Base-by-base conservation (phyloP, 2,329 filamentous ascomycete genomes). In the Sclerotinia sclerotiorum region DNA sequence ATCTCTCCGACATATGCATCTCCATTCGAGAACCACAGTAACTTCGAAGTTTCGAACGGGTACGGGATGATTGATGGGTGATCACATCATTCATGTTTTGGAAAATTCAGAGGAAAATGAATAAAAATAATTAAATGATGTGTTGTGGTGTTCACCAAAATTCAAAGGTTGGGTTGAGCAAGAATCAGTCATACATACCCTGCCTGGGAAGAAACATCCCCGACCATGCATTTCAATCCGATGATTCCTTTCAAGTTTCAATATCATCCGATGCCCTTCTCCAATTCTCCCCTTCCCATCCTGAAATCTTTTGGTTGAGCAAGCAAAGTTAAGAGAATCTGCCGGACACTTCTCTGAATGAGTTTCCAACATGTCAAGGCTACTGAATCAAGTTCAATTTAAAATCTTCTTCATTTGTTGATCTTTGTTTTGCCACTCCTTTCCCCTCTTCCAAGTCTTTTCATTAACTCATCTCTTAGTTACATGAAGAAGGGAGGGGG, bases 171-270 rank as follows among this genome's bases (percentile, higher is more conserved):
- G 35, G 60, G 21, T 62, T 63, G 60, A 63, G 46, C 46, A 46
- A 63, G 60, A 51, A 51, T 51, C 60, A 51, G 60, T 63, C 60
- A 63, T 51, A 63, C 60, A n/a, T n/a, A n/a, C n/a, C n/a, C n/a
- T n/a, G n/a, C 46, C 32, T 42, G 32, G 60, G 60, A 63, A 63
- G 29, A 39, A 63, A 63, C 46, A 51, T 39, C 46, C 29, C 60
- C 60, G 60, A 63, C 51, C 46, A 63, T 63, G 46, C 60, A 63
- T 63, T 39, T 39, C 60, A 63, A 63, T 63, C 60, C 60, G 46
- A 63, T 63, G 46, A 51, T 51, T 39, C 46, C 46, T 63, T 51
- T 63, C 46, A 63, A 39, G 17, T 51, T 63, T 51, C 60, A 62
- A 51, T 51, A 51, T 62, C 60, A 62, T 62, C 60, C 60, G 60